Conservation (phyloP, 441 rosid genomes). For the Bruguiera hainesii region DNA sequence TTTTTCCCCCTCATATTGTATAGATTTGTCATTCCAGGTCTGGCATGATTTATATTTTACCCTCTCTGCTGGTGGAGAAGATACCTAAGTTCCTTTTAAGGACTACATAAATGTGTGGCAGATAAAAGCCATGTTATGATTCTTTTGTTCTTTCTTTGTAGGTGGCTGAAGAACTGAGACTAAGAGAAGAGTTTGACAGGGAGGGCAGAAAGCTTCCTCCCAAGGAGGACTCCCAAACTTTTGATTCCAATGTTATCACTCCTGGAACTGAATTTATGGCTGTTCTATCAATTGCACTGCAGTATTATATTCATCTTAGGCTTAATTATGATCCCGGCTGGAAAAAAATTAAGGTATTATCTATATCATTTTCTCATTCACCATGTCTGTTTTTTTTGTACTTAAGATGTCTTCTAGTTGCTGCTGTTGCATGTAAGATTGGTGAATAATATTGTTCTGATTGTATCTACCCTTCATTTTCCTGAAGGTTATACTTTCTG, state of each 20-base stretch:
- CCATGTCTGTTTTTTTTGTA: not conserved
- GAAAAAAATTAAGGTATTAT: slow-evolving; percentile 69
- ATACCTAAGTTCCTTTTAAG: too few species aligned
- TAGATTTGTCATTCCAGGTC: too few species aligned
- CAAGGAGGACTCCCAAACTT: slow-evolving; percentile 55
- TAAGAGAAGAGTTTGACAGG: slow-evolving; percentile 74
- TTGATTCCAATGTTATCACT: slow-evolving; percentile 87
- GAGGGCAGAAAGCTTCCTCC: slow-evolving; percentile 87
- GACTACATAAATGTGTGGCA: not conserved
- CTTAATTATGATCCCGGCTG: slow-evolving; percentile 90
- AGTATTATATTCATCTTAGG: slow-evolving; percentile 75
- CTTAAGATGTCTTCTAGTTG: not conserved
- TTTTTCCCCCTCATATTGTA: too few species aligned
- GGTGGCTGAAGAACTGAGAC: slow-evolving; percentile 84
- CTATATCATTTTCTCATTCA: not conserved
- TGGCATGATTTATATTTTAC: too few species aligned
- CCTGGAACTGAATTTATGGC: slow-evolving; percentile 93
- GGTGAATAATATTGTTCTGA: slow-evolving; percentile 9
- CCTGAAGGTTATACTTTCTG: slow-evolving; percentile 89
- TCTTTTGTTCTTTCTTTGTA: slow-evolving; percentile 18
- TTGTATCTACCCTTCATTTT: slow-evolving; percentile 24
- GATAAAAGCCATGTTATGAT: not conserved
- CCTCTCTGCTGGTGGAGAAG: too few species aligned
- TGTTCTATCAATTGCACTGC: slow-evolving; percentile 78
- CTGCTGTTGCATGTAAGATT: slow-evolving; percentile 1